Evolutionary conservation across 257 asterid species (phyloP).

Genomic region (Penstemon davidsonii): DNA sequence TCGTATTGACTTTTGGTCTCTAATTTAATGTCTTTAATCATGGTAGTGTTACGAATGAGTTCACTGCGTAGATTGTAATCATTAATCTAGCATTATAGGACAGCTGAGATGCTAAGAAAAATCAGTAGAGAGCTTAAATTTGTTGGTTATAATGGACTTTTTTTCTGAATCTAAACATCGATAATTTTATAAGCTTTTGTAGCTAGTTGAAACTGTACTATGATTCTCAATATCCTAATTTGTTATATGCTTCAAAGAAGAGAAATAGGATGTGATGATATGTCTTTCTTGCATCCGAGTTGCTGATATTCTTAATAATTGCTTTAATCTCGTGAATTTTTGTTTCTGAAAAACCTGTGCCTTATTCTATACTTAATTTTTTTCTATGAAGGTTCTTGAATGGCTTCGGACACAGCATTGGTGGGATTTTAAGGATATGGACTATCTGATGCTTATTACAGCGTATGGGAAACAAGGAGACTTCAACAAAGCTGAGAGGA

Average conservation of each 20-base stretch:
- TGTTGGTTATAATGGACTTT: not conserved
- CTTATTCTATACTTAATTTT: constrained; percentile 20
- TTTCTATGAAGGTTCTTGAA: constrained; percentile 66
- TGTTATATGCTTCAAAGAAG: not conserved
- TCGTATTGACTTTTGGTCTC: no score
- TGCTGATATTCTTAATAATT: not conserved
- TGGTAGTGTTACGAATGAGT: not conserved
- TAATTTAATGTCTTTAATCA: not conserved
- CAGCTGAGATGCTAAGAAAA: not conserved
- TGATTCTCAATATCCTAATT: not conserved
- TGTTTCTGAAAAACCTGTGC: not conserved
- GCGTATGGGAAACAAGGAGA: constrained; percentile 93
- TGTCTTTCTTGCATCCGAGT: constrained; percentile 13
- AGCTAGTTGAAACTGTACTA: not conserved
- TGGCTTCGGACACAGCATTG: constrained; percentile 94
- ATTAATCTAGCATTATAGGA: not conserved
- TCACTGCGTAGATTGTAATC: not conserved
- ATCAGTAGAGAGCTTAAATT: not conserved
- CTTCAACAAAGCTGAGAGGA: constrained; percentile 80
- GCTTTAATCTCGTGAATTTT: not conserved
- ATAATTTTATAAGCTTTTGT: not conserved
- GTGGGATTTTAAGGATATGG: constrained; percentile 98
- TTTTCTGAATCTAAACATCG: constrained; percentile 10
- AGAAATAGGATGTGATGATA: not conserved
- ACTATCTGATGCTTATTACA: constrained; percentile 86